These are phyloP conservation scores for Phyllosticta ampelicida DNA, from an alignment of 2,329 filamentous ascomycete species.

Conservation along the genomic window DNA sequence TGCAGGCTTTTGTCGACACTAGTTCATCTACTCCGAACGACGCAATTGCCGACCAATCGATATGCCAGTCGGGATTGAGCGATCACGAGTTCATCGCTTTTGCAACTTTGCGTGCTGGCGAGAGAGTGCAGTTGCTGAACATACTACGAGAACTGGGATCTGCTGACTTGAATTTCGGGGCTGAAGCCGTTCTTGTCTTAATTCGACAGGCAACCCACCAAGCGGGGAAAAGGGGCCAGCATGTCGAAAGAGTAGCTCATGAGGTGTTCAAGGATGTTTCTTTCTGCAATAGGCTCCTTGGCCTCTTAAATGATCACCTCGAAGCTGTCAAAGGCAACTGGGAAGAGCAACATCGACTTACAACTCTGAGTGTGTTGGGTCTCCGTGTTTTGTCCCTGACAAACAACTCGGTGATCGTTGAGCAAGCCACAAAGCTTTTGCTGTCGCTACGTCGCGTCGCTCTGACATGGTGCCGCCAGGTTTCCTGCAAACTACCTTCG, in stretches of 20 bases:
- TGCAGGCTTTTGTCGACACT: not conserved
- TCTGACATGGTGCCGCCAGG: slow-evolving; percentile 2
- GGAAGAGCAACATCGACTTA: slow-evolving; percentile 1
- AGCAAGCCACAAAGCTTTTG: not conserved
- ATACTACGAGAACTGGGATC: slow-evolving; percentile 8
- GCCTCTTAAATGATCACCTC: not conserved
- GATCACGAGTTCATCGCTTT: slow-evolving; percentile 9
- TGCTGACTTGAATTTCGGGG: not conserved
- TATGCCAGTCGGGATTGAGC: not conserved
- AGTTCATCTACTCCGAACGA: slow-evolving; percentile 2
- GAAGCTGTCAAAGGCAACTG: slow-evolving; percentile 2
- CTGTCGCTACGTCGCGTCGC: not conserved
- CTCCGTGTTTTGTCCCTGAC: slow-evolving; percentile 1
- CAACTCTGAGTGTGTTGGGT: not conserved
- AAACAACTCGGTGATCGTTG: not conserved
- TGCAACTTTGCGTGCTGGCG: slow-evolving; percentile 5
- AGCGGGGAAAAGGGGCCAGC: not conserved
- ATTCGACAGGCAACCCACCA: slow-evolving; percentile 6
- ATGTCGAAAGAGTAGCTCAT: slow-evolving; percentile 2
- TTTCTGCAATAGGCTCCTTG: not conserved
- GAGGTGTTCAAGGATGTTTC: not conserved
- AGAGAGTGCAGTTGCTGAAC: slow-evolving; percentile 10
- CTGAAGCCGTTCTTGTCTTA: too few species aligned
- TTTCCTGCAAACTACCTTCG: not conserved
- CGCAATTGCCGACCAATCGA: not conserved